Percentiles rank a stretch among this genome's conserved stretches.
These are phyloP conservation scores for Pelargonium myrrhifolium DNA, from an alignment of 441 rosid genomes.

Conservation along the genomic window DNA sequence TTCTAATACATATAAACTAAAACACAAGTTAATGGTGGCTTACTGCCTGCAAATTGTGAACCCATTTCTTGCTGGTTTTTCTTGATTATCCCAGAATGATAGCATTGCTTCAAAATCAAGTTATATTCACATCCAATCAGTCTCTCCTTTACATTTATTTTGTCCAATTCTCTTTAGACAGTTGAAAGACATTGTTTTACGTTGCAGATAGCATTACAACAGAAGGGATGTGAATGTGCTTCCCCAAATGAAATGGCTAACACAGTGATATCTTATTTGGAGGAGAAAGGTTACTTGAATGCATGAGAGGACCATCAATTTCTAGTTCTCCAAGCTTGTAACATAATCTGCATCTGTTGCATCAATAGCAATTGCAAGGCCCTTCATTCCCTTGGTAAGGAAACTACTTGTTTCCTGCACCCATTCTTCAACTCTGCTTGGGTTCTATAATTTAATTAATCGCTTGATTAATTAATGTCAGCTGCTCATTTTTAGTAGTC, in stretches of 20 bases:
- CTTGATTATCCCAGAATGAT: too few relatives aligned
- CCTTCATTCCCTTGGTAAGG: slow-evolving; percentile 9
- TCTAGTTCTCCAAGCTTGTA: slow-evolving; percentile 6
- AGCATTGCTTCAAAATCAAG: slow-evolving; percentile 1
- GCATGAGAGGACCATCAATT: slow-evolving; percentile 26
- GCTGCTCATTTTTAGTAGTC: not conserved
- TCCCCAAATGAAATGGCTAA: slow-evolving; percentile 65
- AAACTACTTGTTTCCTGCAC: slow-evolving; percentile 23
- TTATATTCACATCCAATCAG: not conserved
- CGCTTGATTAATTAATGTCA: slow-evolving; percentile 6
- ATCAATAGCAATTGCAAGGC: slow-evolving; percentile 8
- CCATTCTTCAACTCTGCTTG: not conserved
- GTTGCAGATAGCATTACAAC: slow-evolving; percentile 52
- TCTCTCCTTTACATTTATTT: not conserved
- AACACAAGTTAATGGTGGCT: too few relatives aligned
- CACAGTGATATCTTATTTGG: slow-evolving; percentile 53
- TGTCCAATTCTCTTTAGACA: not conserved
- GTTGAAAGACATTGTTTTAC: slow-evolving; percentile 2
- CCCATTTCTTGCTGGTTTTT: too few relatives aligned
- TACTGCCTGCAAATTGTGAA: too few relatives aligned
- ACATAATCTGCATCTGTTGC: not conserved
- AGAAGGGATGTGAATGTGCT: slow-evolving; percentile 25
- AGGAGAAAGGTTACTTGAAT: slow-evolving; percentile 51
- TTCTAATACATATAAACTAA: not conserved
- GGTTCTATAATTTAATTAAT: not conserved